A percentile compares a stretch with the other conserved stretches of the same genome.
phyloP scores from a whole-genome alignment of 768 basidiomycete genomes.

The Boletus eberwhitei region DNA sequence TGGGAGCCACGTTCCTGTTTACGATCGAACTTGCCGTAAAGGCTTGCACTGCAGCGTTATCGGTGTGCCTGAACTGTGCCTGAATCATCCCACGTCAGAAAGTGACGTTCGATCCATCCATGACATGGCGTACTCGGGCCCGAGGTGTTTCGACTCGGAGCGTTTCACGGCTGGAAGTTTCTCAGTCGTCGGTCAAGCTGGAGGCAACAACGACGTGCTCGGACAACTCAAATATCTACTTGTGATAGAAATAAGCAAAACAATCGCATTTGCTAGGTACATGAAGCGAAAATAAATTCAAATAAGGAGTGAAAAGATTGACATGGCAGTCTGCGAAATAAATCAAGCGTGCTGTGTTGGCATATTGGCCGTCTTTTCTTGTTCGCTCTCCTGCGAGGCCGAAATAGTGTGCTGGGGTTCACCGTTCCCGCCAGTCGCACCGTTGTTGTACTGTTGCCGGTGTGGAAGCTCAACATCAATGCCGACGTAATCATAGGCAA shows the following conservation, averaged over 20 bases:
- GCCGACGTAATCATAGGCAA: slow-evolving; percentile 83
- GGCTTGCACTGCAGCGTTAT: too few relatives aligned
- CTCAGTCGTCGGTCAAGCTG: too few relatives aligned
- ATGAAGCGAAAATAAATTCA: neutral
- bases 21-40: too few relatives aligned
- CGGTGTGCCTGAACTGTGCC: too few relatives aligned
- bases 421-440: slow-evolving; percentile 29
- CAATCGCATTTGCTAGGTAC: neutral
- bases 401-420: slow-evolving; percentile 33
- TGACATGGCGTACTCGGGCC: too few relatives aligned
- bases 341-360: neutral
- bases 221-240: neutral
- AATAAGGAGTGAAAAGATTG: neutral
- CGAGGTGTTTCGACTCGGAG: too few relatives aligned
- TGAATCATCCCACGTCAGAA: too few relatives aligned
- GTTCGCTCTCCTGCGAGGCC: slow-evolving; percentile 28
- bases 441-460: slow-evolving; percentile 29
- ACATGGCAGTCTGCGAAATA: neutral
- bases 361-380: slow-evolving; percentile 19
- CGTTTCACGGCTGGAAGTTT: too few relatives aligned
- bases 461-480: slow-evolving; percentile 51
- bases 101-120: too few relatives aligned
- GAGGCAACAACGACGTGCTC: neutral
- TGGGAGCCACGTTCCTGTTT: too few relatives aligned
- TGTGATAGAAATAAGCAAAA: neutral